Percentiles rank a stretch among this genome's conserved stretches.
Evolutionary conservation across 2,329 filamentous ascomycete species (phyloP).

Genomic region (Exophiala calicioides): DNA sequence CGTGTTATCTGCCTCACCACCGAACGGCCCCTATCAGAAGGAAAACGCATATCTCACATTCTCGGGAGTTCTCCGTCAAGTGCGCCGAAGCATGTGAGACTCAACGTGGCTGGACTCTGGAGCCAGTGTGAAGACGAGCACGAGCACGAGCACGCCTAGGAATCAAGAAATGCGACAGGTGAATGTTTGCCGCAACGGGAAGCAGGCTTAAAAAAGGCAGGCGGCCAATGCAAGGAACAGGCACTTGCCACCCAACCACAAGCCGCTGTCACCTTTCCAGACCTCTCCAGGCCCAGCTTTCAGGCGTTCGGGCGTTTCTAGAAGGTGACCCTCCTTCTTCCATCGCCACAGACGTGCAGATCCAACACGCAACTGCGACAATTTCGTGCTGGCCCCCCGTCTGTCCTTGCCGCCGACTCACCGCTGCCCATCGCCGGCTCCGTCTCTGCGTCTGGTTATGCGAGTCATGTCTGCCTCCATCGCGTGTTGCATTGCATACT

Average conservation of each 20-base stretch:
- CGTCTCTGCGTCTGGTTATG: too few relatives aligned
- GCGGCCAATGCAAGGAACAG: slow-evolving; percentile 22
- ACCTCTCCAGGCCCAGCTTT: slow-evolving; percentile 10
- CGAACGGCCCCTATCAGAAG: neutral
- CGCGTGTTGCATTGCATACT: slow-evolving; percentile 18
- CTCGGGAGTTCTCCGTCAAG: too few relatives aligned
- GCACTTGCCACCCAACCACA: slow-evolving; percentile 18
- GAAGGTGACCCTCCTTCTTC: slow-evolving; percentile 23
- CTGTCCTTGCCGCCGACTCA: too few relatives aligned
- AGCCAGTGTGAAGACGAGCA: neutral
- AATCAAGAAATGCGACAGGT: slow-evolving; percentile 12
- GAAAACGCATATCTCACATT: too few relatives aligned
- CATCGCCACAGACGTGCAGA: slow-evolving; percentile 8
- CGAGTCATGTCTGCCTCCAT: too few relatives aligned
- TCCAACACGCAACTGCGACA: neutral
- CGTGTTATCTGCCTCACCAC: too few relatives aligned
- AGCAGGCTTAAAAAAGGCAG: neutral
- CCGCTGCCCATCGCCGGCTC: too few relatives aligned
- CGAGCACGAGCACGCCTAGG: slow-evolving; percentile 6
- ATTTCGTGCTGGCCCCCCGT: neutral
- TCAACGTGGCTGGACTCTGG: neutral
- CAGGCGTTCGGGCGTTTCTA: slow-evolving; percentile 28
- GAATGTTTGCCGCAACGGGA: too few relatives aligned
- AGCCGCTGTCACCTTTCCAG: neutral
- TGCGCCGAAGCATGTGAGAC: slow-evolving; percentile 3